Evolutionary conservation across 75 land plant species (phyloP).

Genomic region (Selaginella moellendorffii): DNA sequence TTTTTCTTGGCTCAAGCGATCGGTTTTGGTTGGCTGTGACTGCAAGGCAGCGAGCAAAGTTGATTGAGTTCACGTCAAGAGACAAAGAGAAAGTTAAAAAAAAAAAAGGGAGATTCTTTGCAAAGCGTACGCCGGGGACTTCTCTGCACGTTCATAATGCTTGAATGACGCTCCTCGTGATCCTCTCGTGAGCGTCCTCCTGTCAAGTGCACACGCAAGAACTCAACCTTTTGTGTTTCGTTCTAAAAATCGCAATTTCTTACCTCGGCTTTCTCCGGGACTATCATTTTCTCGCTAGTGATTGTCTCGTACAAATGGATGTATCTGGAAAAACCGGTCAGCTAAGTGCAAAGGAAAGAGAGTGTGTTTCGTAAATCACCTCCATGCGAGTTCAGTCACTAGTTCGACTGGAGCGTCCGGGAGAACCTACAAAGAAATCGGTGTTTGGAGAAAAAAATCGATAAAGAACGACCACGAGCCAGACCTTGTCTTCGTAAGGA

Average conservation of each 20-base stretch:
- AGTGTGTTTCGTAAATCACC: too few relatives aligned
- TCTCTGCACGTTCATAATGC: not conserved
- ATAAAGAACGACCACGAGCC: too few relatives aligned
- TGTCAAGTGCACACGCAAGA: not conserved
- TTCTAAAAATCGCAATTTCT: not conserved
- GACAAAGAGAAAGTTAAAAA: too few relatives aligned
- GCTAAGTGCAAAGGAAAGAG: too few relatives aligned
- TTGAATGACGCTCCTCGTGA: not conserved
- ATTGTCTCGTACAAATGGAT: constrained; percentile 83
- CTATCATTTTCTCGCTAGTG: constrained; percentile 45
- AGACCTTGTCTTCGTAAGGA: constrained; percentile 87
- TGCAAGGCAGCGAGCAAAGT: too few relatives aligned
- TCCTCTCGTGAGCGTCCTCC: not conserved
- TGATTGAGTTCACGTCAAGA: too few relatives aligned
- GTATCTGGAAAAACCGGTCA: constrained; percentile 54
- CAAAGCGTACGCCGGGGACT: too few relatives aligned
- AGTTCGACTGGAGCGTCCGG: constrained; percentile 87
- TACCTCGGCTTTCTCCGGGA: constrained; percentile 36
- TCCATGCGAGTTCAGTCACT: constrained; percentile 81
- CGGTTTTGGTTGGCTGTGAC: too few relatives aligned
- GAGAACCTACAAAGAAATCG: constrained; percentile 36
- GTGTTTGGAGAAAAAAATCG: too few relatives aligned
- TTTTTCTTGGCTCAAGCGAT: too few relatives aligned
- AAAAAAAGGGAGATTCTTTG: too few relatives aligned
- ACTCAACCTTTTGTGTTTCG: too few relatives aligned